Evolutionary conservation across 352 stramenopile genomes (phyloP), one percentile per base, ranked within the genome.

Genomic region (Phytopythium sindhum): DNA sequence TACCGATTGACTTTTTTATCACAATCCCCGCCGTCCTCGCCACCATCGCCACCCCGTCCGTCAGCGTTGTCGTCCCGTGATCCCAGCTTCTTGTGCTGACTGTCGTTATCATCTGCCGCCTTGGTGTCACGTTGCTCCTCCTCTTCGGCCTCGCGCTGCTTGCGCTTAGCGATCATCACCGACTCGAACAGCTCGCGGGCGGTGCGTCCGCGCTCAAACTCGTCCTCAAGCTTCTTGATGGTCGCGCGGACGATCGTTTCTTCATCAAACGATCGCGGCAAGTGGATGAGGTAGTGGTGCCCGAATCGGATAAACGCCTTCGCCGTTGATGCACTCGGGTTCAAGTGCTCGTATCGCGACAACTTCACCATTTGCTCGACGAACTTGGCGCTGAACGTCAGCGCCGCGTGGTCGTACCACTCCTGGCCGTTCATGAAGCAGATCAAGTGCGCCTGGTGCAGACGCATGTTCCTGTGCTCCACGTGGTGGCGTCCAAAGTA

Each of bases 341-440:
- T 83, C 19, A 89, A 62, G 29, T 83, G 70, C 63, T 91, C 81
- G 39, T 86, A 91, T 31, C 81, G 65, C 24, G 77, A 81, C 47
- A 93, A 54, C 54, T 88, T 90, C 35, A 92, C 80, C 83, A 93
- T 92, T 67, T 93, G 83, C 60, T 88, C 80, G 11, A 89, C 71
- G 63, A 93, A 90, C 47, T 84, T 87, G 11, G 80, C 75, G 42
- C 79, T 79, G 63, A 93, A 91, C 33, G 72, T 79, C 23, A 66
- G 70, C 15, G 74, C 72, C 33, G 85, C 80, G 41, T 91, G 74
- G 12, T 89, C 75, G 37, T 89, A 83, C 85, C 85, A 93, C 52
- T 85, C 61, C 19, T 72, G 51, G 5, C 83, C 81, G 54, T 90
- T 91, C 72, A 88, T 86, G 59, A 86, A 93, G 54, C 73, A 86